A percentile compares a stretch with the other conserved stretches of the same genome.
phyloP scores from a whole-genome alignment of 2,329 filamentous ascomycete species.

The Nemania bipapillata region DNA sequence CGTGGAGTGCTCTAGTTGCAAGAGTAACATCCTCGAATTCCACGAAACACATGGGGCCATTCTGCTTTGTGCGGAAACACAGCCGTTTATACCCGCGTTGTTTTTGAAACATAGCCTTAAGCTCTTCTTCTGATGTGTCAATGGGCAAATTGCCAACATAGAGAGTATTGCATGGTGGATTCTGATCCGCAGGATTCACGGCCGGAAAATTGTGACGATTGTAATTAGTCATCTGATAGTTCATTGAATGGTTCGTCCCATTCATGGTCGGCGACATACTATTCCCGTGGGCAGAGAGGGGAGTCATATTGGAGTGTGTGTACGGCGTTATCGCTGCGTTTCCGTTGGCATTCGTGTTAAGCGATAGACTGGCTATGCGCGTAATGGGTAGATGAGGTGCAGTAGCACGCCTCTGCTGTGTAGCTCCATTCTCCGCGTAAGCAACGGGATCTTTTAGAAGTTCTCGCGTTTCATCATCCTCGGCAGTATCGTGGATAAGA shows the following conservation, averaged over 20 bases:
- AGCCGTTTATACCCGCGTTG: constrained; percentile 94
- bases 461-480: constrained; percentile 76
- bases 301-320: constrained; percentile 52
- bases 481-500: constrained; percentile 74
- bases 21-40: constrained; percentile 95
- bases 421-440: constrained; percentile 76
- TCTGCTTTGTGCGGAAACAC: constrained; percentile 92
- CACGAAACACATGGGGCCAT: constrained; percentile 98
- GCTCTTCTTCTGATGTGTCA: constrained; percentile 92
- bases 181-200: constrained; percentile 93
- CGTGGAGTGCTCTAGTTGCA: constrained; percentile 88
- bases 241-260: constrained; percentile 57
- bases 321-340: constrained; percentile 66
- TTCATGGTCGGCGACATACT: constrained; percentile 70
- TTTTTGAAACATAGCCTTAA: constrained; percentile 92
- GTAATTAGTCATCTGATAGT: constrained; percentile 66
- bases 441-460: constrained; percentile 77
- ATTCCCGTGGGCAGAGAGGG: constrained; percentile 56
- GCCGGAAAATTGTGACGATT: constrained; percentile 78
- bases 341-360: constrained; percentile 72
- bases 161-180: constrained; percentile 95
- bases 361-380: constrained; percentile 74
- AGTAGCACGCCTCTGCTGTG: constrained; percentile 72
- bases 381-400: constrained; percentile 76
- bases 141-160: constrained; percentile 97